A percentile compares a stretch with the other conserved stretches of the same genome.
Evolutionary conservation across 345 rosid species (phyloP).

Genomic region (Ceriops zippeliana): DNA sequence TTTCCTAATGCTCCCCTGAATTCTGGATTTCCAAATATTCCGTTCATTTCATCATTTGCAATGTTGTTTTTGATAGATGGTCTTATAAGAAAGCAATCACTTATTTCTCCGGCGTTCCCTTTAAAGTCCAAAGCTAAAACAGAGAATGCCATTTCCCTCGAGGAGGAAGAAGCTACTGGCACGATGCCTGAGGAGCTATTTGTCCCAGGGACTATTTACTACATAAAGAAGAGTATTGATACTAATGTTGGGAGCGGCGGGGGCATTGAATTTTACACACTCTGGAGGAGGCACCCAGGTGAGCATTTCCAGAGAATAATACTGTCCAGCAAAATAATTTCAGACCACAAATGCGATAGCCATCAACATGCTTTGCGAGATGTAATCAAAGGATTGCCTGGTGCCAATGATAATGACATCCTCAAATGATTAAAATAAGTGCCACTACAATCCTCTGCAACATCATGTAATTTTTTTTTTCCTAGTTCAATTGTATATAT

Average conservation of each 20-base stretch:
- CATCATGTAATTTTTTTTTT: background rate
- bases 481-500: background rate
- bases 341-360: slow-evolving; percentile 87
- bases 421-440: slow-evolving; percentile 22
- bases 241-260: slow-evolving; percentile 13
- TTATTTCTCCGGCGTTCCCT: slow-evolving; percentile 11
- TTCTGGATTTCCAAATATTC: background rate
- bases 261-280: slow-evolving; percentile 52
- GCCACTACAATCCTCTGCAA: background rate
- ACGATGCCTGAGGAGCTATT: slow-evolving; percentile 54
- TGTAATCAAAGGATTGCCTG: slow-evolving; percentile 74
- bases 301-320: slow-evolving; percentile 86
- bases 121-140: slow-evolving; percentile 17
- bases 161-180: slow-evolving; percentile 20
- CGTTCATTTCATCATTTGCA: background rate
- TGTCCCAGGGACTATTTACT: slow-evolving; percentile 76
- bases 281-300: slow-evolving; percentile 80
- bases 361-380: slow-evolving; percentile 84
- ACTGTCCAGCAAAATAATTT: slow-evolving; percentile 71
- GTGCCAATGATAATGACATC: slow-evolving; percentile 39
- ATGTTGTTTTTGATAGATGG: slow-evolving; percentile 27
- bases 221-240: slow-evolving; percentile 60
- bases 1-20: background rate
- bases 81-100: slow-evolving; percentile 20
- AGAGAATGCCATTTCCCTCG: slow-evolving; percentile 13